A percentile compares a stretch with the other conserved stretches of the same genome.
Evolutionary conservation across 331 rosid species (phyloP).

Genomic region (Rosa hybrid): DNA sequence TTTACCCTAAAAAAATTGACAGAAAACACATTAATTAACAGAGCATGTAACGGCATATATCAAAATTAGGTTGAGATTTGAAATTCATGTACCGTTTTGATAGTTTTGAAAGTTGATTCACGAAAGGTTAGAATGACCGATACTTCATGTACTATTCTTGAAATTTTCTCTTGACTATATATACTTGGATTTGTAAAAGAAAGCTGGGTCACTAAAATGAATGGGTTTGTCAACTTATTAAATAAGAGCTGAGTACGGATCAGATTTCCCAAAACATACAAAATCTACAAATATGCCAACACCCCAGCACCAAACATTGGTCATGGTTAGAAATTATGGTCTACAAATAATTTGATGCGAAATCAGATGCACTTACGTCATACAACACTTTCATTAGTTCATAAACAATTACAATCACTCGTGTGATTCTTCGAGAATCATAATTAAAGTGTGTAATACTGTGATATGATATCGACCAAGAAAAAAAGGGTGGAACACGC

Average conservation of each 20-base stretch:
- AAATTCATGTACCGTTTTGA: too few species aligned
- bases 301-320: background rate
- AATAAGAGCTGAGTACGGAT: background rate
- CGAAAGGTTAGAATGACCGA: too few species aligned
- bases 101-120: too few species aligned
- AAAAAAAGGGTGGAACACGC: too few species aligned
- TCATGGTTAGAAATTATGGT: background rate
- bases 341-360: conserved; percentile 11
- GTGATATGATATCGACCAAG: background rate
- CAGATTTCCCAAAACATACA: background rate
- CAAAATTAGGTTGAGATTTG: too few species aligned
- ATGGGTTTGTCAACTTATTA: conserved; percentile 16
- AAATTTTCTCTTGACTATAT: too few species aligned
- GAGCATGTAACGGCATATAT: too few species aligned
- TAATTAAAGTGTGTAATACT: background rate
- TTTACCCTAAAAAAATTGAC: too few species aligned
- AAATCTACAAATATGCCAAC: background rate
- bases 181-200: too few species aligned
- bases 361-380: conserved; percentile 19
- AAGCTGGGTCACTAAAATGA: background rate
- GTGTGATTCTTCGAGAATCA: background rate
- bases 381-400: background rate
- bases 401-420: background rate
- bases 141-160: too few species aligned
- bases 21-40: too few species aligned